These are phyloP conservation scores for Telfairia occidentalis DNA, from an alignment of 331 rosid species.

Conservation along the genomic window DNA sequence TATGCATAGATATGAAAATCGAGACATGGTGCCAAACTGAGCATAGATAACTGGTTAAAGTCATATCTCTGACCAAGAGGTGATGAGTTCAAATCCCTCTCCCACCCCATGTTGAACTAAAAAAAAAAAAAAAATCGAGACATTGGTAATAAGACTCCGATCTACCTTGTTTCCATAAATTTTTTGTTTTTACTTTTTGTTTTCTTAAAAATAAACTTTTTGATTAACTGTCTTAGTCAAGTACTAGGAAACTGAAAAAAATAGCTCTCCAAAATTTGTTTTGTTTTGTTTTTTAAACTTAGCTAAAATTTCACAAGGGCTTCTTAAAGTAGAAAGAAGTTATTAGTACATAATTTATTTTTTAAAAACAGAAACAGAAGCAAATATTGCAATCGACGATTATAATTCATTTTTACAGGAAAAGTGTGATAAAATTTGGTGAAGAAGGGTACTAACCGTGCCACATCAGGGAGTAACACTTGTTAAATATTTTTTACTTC, in stretches of 20 bases:
- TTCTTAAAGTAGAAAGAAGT: not conserved
- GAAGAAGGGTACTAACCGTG: not conserved
- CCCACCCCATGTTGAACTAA: too few species aligned
- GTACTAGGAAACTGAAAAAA: not conserved
- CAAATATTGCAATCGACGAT: not conserved
- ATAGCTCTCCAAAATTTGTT: not conserved
- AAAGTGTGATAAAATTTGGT: not conserved
- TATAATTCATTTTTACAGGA: not conserved
- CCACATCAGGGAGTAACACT: not conserved
- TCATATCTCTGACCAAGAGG: too few species aligned
- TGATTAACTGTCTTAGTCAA: not conserved
- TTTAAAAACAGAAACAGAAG: not conserved
- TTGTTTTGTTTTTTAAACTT: not conserved
- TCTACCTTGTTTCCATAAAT: not conserved
- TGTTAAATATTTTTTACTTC: not conserved
- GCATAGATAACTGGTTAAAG: too few species aligned
- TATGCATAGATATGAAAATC: not conserved
- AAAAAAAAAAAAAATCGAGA: not conserved
- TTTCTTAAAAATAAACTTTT: not conserved
- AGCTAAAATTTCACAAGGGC: not conserved
- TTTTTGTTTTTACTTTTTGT: not conserved
- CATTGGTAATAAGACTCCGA: not conserved
- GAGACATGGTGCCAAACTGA: too few species aligned
- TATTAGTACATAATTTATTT: not conserved
- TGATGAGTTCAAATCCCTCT: too few species aligned